phyloP scores from a whole-genome alignment of 169 alveolate species.

The Toxoplasma gondii region DNA sequence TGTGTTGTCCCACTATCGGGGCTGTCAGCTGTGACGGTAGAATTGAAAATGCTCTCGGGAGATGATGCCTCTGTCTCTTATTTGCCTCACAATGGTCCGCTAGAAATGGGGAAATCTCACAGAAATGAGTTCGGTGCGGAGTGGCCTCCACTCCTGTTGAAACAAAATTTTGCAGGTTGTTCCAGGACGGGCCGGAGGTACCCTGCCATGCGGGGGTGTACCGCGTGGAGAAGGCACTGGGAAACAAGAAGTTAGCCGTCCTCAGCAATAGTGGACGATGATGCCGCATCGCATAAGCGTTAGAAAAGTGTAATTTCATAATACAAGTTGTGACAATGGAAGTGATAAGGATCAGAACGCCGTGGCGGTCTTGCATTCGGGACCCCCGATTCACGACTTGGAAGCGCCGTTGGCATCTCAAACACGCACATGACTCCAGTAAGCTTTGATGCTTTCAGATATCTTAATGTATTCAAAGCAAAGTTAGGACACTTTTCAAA shows the following conservation, averaged over 20 bases:
- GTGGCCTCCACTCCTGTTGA: too few species aligned
- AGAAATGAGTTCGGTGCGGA: too few species aligned
- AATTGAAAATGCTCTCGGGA: too few species aligned
- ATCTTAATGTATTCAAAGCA: too few species aligned
- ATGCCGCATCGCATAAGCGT: neutral
- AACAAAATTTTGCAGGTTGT: neutral
- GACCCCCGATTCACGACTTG: neutral
- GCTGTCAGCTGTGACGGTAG: too few species aligned
- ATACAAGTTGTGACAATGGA: neutral
- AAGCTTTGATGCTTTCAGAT: neutral
- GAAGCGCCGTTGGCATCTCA: neutral
- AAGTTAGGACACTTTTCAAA: neutral
- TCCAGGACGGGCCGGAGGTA: neutral
- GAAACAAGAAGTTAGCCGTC: neutral
- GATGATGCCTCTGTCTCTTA: too few species aligned
- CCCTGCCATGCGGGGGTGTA: neutral
- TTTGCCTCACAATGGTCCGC: too few species aligned
- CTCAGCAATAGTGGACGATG: neutral
- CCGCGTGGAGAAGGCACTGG: neutral
- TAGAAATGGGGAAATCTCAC: too few species aligned
- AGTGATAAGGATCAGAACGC: neutral
- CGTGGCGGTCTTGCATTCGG: neutral
- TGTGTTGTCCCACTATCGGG: too few species aligned
- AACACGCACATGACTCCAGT: neutral
- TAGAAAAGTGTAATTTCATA: neutral